Conservation (phyloP, 176 grass and related monocot species). For the Zoysia japonica region DNA sequence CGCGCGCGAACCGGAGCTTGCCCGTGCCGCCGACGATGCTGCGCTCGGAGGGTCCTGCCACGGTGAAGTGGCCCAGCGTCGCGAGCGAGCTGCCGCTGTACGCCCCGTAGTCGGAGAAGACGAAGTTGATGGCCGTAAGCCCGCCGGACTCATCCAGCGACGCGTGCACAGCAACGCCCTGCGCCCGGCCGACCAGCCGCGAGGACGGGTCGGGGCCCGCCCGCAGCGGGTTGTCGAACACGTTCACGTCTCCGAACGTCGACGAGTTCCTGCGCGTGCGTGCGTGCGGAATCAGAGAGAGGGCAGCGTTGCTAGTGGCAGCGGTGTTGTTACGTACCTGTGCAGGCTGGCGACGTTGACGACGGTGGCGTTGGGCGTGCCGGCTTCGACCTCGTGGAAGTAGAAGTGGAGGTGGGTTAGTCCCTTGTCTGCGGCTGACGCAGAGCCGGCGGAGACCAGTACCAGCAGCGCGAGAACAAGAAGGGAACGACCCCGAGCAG, state of each 20-base stretch:
- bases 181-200: slow-evolving; percentile 48
- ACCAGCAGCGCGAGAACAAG: not conserved
- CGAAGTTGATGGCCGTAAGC: slow-evolving; percentile 42
- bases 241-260: slow-evolving; percentile 53
- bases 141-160: slow-evolving; percentile 42
- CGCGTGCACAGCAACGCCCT: slow-evolving; percentile 53
- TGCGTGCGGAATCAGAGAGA: not conserved
- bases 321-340: not conserved
- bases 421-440: not conserved
- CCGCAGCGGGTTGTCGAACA: slow-evolving; percentile 56
- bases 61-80: slow-evolving; percentile 35
- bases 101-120: slow-evolving; percentile 51
- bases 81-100: slow-evolving; percentile 56
- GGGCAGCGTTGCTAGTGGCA: not conserved
- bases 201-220: slow-evolving; percentile 47
- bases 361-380: slow-evolving; percentile 44
- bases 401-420: slow-evolving; percentile 68
- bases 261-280: slow-evolving; percentile 33
- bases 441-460: not conserved
- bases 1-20: slow-evolving; percentile 59
- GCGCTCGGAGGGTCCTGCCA: slow-evolving; percentile 41
- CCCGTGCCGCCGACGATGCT: slow-evolving; percentile 66
- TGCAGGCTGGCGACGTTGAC: slow-evolving; percentile 43
- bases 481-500: too few species aligned
- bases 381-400: slow-evolving; percentile 63